Base-by-base conservation (phyloP, 1,284 basidiomycete genomes). In the Fomitopsis pinicola region DNA sequence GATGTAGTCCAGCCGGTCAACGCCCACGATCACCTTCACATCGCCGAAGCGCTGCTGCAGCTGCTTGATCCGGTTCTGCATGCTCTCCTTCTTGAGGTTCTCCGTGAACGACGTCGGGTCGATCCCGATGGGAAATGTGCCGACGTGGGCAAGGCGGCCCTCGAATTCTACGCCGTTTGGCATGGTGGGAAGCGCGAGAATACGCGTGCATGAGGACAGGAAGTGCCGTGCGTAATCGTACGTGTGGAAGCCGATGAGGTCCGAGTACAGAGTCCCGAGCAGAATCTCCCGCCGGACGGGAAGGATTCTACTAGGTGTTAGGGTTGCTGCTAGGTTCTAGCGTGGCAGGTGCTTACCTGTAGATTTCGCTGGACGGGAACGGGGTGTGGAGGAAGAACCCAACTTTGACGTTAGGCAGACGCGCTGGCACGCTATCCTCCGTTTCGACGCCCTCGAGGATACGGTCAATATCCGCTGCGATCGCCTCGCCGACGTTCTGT, bases 171-270 rank as follows among this genome's bases (percentile, higher is more conserved):
- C 92, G 58, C 97, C 95, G 73, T 99, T 99, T 5, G 97, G 97
- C 89, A 98, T 96, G 1, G 97, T 98, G 4, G 95, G 90, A n/a
- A 98, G 80, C 35, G 91, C 92, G 26, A 99, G 87, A 66, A 99
- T 97, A 55, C 97, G 92, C 2, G 97, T 98, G 77, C 97, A 98
- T 40, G 95, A 97, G 1, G 96, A 98, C 45, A 99, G 82, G 84
- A 99, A 99, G 77, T 99, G 97, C 30, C 97, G 94, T 1, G 97
- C 97, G 72, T 99, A 99, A 77, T 99, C 97, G 76, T 98, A 99
- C 1, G 97, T 99, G 80, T 99, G 97, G 85, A 99, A 99, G 55
- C 95, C 95, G 68, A 98, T 94, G 64, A 99, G 83, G 73, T 99
- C 97, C 72, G 94, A 98, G 74, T 97, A 95, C 15, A 99, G 81